Conservation (phyloP, 495 filamentous ascomycete genomes). For the Tuber magnatum region DNA sequence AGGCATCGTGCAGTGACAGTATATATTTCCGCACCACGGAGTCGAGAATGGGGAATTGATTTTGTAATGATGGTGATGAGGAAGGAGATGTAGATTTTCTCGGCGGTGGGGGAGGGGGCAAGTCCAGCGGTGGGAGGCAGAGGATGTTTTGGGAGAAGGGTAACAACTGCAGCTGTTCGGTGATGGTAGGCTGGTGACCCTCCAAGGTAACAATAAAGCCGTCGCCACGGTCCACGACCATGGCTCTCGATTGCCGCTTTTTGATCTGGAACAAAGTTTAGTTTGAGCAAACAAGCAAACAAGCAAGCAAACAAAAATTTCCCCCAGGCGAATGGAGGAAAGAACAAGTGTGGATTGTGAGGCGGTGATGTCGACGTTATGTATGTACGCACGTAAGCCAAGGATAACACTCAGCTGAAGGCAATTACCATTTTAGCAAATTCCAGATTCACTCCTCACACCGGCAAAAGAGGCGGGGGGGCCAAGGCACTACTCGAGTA, state of each 20-base stretch:
- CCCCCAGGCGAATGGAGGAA: not conserved
- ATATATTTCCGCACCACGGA: conserved; percentile 29
- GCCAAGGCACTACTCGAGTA: not conserved
- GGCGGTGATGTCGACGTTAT: not conserved
- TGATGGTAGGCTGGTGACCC: conserved; percentile 28
- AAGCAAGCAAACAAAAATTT: not conserved
- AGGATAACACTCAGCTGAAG: not conserved
- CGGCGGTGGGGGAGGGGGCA: conserved; percentile 21
- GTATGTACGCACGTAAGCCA: conserved; percentile 2
- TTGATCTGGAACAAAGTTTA: not conserved
- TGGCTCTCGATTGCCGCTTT: not conserved
- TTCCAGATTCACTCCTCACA: not conserved
- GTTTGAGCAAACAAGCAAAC: not conserved
- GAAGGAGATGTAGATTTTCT: conserved; percentile 10
- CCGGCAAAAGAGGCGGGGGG: not conserved
- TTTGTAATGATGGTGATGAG: not conserved
- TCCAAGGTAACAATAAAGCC: conserved; percentile 34
- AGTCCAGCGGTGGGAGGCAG: conserved; percentile 27
- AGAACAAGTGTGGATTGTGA: not conserved
- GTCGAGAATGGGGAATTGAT: conserved; percentile 18
- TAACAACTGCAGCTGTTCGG: conserved; percentile 30
- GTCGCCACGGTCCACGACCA: conserved; percentile 20
- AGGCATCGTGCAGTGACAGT: conserved; percentile 27
- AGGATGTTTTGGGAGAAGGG: conserved; percentile 33
- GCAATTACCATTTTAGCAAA: conserved; percentile 2